Evolutionary conservation across 371 early-diverging fungal genomes (phyloP), one percentile per base, ranked within the genome.

Genomic region (Mucor indicus): DNA sequence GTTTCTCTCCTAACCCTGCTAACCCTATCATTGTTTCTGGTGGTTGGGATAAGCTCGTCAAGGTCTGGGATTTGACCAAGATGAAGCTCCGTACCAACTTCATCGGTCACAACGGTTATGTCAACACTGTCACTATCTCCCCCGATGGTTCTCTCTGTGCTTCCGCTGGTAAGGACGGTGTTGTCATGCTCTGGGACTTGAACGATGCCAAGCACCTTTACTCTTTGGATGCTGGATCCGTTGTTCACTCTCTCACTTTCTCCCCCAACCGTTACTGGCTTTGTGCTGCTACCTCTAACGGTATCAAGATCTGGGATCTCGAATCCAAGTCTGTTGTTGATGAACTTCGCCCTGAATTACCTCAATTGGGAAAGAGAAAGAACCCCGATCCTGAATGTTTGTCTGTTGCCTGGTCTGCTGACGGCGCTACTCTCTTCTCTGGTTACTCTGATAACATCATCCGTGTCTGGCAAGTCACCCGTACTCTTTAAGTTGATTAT

Each of bases 71-170:
- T 69, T 83, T 96, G 52, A 87, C 85, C 83, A 94, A 95, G 86
- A 89, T 87, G 87, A 95, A 95, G 90, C 84, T 98, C 44, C 90
- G 91, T 81, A 92, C 94, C 89, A 95, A 97, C 91, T 97, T 97
- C 89, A 87, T 89, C 68, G 99, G 98, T 57, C 98, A 99, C 92
- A 84, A 86, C 67, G 96, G 95, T 53, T 95, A 96, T 82, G 89
- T 99, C 79, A 92, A 91, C 91, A 91, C 95, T 64, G 89, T 96
- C 70, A 95, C 96, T 64, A 89, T 99, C 79, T 97, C 98, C 29
- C 99, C 99, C 67, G 99, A 99, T 83, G 99, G 99, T 77, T 97
- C 98, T 53, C 91, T 98, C 63, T 99, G 98, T 88, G 99, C 98
- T 65, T 95, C 98, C 66, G 98, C 97, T 69, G 98, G 99, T 80